A percentile compares a stretch with the other conserved stretches of the same genome.
Conservation (phyloP, 345 rosid genomes). For the Luvunga scandens region DNA sequence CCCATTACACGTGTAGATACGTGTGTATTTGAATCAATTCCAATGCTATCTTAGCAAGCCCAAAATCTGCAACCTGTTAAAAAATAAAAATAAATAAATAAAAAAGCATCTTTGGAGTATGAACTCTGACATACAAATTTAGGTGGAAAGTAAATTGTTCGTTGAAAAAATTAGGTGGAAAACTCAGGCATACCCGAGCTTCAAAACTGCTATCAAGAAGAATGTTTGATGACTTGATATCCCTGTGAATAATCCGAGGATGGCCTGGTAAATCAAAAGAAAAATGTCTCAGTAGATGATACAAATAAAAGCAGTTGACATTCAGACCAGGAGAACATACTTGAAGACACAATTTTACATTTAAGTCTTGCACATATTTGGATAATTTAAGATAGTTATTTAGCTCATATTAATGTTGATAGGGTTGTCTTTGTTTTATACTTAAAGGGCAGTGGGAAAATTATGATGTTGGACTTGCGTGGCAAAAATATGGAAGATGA, state of each 20-base stretch:
- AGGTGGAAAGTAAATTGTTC: not conserved
- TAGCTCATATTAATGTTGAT: not conserved
- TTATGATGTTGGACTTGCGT: not conserved
- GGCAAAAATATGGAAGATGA: not conserved
- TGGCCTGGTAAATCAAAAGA: constrained; percentile 52
- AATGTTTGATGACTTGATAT: constrained; percentile 95
- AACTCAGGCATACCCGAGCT: constrained; percentile 63
- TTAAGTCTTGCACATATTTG: not conserved
- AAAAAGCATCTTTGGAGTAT: not conserved
- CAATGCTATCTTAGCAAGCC: constrained; percentile 88
- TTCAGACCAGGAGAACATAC: not conserved
- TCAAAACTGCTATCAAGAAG: constrained; percentile 84
- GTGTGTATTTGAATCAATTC: constrained; percentile 83
- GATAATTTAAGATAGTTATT: constrained; percentile 3
- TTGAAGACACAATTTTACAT: not conserved
- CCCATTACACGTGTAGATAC: constrained; percentile 98
- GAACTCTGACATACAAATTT: constrained; percentile 3
- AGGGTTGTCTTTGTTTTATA: not conserved
- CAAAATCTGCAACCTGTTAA: constrained; percentile 88
- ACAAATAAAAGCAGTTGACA: not conserved
- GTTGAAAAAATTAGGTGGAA: constrained; percentile 1
- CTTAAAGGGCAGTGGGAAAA: not conserved
- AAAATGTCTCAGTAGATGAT: constrained; percentile 8
- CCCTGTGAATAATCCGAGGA: constrained; percentile 98
- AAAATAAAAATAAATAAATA: not conserved